Evolutionary conservation across 129 eudicot genomes (phyloP), one percentile per base, ranked within the genome.

Genomic region (Rutidosis leptorrhynchoides): DNA sequence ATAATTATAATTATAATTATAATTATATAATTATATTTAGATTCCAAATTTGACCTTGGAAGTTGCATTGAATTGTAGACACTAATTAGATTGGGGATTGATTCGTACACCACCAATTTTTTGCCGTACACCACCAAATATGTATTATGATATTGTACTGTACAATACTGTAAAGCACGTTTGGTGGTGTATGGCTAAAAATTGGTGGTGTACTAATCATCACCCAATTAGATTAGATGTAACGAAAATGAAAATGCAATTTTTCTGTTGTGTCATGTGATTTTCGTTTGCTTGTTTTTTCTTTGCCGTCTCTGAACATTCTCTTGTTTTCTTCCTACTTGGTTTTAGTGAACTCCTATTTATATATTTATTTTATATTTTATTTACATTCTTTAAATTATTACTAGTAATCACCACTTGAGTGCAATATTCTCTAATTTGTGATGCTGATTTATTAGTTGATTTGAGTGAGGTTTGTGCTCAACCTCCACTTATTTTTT

Each of bases 221-320:
- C n/a, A n/a, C n/a, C n/a, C n/a, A n/a, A n/a, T n/a, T n/a, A n/a
- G n/a, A n/a, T 83, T 69, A 24, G 78, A 49, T 52, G 75, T 27
- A 77, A 57, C n/a, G n/a, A n/a, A n/a, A n/a, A 57, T 64, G 78
- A 71, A 68, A 79, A 67, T 49, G 74, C 55, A 69, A 70, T 48
- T 23, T 69, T 61, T 58, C 79, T 58, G 77, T 82, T 76, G 64
- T 73, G 58, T 82, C 88, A 86, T 79, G 93, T 86, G 83, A 83
- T 67, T 64, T 54, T 71, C 79, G 77, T 56, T 73, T 68, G 32
- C 72, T 70, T 53, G 62, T 61, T 75, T 65, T 69, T 63, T 53
- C 62, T 61, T 67, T 62, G 77, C 46, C 46, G 46, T 40, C 46
- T 40, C 67, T 72, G 69, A 57, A 70, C 83, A 83, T 83, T 75